These are phyloP conservation scores for Dentiscutata heterogama DNA, from an alignment of 371 early-diverging fungal genomes.

Conservation along the genomic window DNA sequence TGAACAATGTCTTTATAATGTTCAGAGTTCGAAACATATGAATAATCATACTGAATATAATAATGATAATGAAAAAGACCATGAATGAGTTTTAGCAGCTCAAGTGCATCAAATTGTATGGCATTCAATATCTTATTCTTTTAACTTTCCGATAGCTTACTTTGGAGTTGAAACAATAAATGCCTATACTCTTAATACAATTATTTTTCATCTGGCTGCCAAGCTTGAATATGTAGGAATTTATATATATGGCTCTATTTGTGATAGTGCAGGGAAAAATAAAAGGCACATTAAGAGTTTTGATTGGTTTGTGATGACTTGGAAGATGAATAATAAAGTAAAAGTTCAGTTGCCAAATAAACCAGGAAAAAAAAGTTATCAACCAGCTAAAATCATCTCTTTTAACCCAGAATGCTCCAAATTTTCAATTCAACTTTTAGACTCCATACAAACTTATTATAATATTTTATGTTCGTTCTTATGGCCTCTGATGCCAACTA, in stretches of 20 bases:
- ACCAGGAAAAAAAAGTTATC: neutral
- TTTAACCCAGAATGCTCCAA: neutral
- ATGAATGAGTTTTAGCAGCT: neutral
- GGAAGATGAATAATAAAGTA: neutral
- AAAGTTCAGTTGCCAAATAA: neutral
- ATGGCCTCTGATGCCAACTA: neutral
- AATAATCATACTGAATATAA: neutral
- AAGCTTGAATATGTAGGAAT: conserved; percentile 15
- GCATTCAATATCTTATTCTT: neutral
- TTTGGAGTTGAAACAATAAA: conserved; percentile 12
- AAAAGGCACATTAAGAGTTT: conserved; percentile 16
- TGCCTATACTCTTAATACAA: neutral
- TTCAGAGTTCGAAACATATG: neutral
- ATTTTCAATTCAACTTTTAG: neutral
- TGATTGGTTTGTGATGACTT: neutral
- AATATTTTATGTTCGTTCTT: neutral
- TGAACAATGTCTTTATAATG: neutral
- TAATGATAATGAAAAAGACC: neutral
- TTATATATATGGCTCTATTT: neutral
- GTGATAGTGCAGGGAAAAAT: neutral
- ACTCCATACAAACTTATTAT: too few species aligned
- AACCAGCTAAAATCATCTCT: neutral
- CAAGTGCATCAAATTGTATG: conserved; percentile 22
- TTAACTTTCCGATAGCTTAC: neutral
- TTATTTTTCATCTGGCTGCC: neutral